Evolutionary conservation across 1,139 yeast species (phyloP).

Genomic region (Candida mesenterica): DNA sequence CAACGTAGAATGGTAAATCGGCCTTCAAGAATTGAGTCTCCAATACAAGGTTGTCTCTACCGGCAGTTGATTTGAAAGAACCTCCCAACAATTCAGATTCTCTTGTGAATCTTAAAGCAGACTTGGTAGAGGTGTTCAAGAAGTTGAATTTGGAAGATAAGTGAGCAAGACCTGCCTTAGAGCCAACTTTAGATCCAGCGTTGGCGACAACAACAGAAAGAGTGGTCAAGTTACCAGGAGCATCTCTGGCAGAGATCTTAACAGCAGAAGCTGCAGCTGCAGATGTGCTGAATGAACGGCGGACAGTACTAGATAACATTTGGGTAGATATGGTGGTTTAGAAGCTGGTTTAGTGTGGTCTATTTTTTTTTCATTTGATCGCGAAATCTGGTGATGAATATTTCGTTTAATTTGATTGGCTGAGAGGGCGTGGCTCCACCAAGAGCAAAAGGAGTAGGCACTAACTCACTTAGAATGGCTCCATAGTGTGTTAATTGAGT

Average conservation of each 20-base stretch:
- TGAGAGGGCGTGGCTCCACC: slow-evolving; percentile 9
- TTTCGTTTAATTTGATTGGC: slow-evolving; percentile 11
- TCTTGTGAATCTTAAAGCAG: slow-evolving; percentile 90
- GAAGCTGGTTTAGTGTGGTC: background rate
- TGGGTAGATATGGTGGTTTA: slow-evolving; percentile 4
- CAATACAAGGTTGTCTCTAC: slow-evolving; percentile 83
- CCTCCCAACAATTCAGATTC: slow-evolving; percentile 96
- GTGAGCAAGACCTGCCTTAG: slow-evolving; percentile 81
- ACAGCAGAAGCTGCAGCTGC: slow-evolving; percentile 29
- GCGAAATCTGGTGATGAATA: slow-evolving; percentile 5
- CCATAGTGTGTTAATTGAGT: too few relatives aligned
- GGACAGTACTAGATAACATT: slow-evolving; percentile 46
- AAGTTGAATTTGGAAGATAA: slow-evolving; percentile 81
- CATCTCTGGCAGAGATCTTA: slow-evolving; percentile 46
- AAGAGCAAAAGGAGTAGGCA: background rate
- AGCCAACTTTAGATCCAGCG: slow-evolving; percentile 80
- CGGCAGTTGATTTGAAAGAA: slow-evolving; percentile 60
- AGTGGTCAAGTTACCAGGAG: slow-evolving; percentile 63
- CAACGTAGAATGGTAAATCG: slow-evolving; percentile 89
- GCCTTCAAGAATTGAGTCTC: slow-evolving; percentile 81
- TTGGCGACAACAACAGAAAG: slow-evolving; percentile 69
- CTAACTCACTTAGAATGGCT: too few relatives aligned
- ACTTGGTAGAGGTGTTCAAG: slow-evolving; percentile 78
- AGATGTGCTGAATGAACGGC: slow-evolving; percentile 51
- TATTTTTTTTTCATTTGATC: slow-evolving; percentile 7